Conservation (phyloP, 2,329 filamentous ascomycete species). For the Cadophora sp. region DNA sequence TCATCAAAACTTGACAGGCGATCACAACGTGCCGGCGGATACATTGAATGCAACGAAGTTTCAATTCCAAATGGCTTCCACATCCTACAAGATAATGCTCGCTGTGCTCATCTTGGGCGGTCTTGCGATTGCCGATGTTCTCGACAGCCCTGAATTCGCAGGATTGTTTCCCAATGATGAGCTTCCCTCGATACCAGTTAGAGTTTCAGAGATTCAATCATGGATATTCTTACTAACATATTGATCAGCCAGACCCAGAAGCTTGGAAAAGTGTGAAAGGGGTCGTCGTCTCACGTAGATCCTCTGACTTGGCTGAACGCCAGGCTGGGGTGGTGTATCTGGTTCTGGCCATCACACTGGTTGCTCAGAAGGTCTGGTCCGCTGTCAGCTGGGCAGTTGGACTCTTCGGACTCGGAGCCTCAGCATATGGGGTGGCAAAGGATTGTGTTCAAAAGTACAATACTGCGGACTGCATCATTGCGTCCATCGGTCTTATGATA, state of each 20-base stretch:
- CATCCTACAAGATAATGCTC: too few relatives aligned
- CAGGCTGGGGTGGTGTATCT: neutral
- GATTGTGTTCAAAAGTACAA: slow-evolving; percentile 5
- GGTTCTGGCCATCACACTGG: neutral
- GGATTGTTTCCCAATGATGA: neutral
- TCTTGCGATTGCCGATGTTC: neutral
- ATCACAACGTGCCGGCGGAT: too few relatives aligned
- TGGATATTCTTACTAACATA: neutral
- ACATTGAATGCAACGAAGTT: too few relatives aligned
- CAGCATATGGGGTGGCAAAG: slow-evolving; percentile 1
- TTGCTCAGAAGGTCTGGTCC: slow-evolving; percentile 6
- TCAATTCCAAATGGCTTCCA: too few relatives aligned
- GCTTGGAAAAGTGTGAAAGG: slow-evolving; percentile 4
- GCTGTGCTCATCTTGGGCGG: neutral
- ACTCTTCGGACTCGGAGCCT: neutral
- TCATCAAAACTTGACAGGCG: too few relatives aligned
- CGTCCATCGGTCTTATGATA: slow-evolving; percentile 1
- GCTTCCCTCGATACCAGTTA: neutral
- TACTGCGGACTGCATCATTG: slow-evolving; percentile 1
- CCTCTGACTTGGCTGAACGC: neutral
- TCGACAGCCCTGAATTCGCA: neutral
- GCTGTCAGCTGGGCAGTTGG: slow-evolving; percentile 12
- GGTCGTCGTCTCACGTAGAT: neutral
- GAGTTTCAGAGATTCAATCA: too few relatives aligned
- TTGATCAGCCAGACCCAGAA: neutral